These are phyloP conservation scores for Fistulinella prunicolor DNA, from an alignment of 768 basidiomycete genomes.

Conservation along the genomic window DNA sequence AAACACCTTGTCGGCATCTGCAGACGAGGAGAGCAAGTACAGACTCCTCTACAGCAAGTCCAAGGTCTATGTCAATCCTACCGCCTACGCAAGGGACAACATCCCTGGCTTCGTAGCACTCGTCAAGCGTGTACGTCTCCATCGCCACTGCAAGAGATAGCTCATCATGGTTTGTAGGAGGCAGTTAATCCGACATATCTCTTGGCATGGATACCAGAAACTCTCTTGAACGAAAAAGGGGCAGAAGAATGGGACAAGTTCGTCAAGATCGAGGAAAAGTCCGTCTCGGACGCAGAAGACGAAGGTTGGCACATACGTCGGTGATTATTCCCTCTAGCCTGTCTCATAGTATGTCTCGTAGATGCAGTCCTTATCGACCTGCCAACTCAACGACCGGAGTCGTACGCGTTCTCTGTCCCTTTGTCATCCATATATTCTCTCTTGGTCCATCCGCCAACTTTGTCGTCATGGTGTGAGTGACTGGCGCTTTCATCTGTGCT, in stretches of 20 bases:
- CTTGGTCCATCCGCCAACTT: constrained; percentile 76
- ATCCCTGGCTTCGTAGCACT: constrained; percentile 91
- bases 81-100: constrained; percentile 87
- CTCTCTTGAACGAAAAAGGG: constrained; percentile 78
- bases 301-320: constrained; percentile 48
- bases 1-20: constrained; percentile 6
- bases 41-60: constrained; percentile 87
- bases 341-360: constrained; percentile 28
- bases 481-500: constrained; percentile 11
- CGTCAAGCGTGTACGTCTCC: constrained; percentile 73
- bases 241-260: constrained; percentile 88
- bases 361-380: constrained; percentile 85
- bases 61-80: constrained; percentile 95
- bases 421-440: constrained; percentile 87
- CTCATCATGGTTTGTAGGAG: constrained; percentile 46
- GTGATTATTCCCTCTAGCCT: neutral
- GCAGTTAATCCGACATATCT: constrained; percentile 72
- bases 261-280: constrained; percentile 73
- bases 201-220: constrained; percentile 92
- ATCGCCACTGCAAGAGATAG: constrained; percentile 2
- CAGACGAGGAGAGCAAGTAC: constrained; percentile 58
- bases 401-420: constrained; percentile 95
- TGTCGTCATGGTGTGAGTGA: constrained; percentile 77
- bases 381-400: constrained; percentile 79
- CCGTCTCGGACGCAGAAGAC: constrained; percentile 59